These are phyloP conservation scores for Pulveroboletus sp. DNA, from an alignment of 1,284 basidiomycete species.

Conservation along the genomic window DNA sequence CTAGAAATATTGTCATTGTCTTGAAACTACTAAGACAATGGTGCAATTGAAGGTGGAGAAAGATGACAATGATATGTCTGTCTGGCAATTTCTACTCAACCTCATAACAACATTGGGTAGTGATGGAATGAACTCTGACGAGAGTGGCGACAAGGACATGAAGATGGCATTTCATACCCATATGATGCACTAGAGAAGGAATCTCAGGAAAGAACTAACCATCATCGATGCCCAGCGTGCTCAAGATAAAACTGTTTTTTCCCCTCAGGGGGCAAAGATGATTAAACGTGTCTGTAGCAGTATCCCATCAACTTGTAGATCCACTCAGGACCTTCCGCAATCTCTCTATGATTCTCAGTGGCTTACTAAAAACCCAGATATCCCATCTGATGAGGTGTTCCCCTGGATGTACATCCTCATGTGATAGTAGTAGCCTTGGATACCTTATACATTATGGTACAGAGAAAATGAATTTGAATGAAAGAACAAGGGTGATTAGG, in stretches of 20 bases:
- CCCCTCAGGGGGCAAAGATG: neutral
- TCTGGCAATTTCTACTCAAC: slow-evolving; percentile 3
- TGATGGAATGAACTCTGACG: slow-evolving; percentile 15
- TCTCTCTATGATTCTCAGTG: neutral
- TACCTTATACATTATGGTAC: too few species aligned
- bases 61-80: neutral
- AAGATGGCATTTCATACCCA: neutral
- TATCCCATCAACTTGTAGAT: too few species aligned
- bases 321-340: too few species aligned
- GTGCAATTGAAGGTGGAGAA: neutral
- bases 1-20: slow-evolving; percentile 1
- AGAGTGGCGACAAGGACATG: slow-evolving; percentile 10
- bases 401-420: neutral
- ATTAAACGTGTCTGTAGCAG: neutral
- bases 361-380: neutral
- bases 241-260: neutral
- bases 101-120: slow-evolving; percentile 5
- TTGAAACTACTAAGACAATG: neutral
- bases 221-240: slow-evolving; percentile 6
- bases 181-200: slow-evolving; percentile 6
- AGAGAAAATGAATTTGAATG: too few species aligned
- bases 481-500: too few species aligned
- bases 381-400: neutral
- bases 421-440: neutral
- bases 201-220: slow-evolving; percentile 6